A percentile compares a stretch with the other conserved stretches of the same genome.
Evolutionary conservation across 148 eudicot genomes (phyloP).

Genomic region (Silene uniflora): DNA sequence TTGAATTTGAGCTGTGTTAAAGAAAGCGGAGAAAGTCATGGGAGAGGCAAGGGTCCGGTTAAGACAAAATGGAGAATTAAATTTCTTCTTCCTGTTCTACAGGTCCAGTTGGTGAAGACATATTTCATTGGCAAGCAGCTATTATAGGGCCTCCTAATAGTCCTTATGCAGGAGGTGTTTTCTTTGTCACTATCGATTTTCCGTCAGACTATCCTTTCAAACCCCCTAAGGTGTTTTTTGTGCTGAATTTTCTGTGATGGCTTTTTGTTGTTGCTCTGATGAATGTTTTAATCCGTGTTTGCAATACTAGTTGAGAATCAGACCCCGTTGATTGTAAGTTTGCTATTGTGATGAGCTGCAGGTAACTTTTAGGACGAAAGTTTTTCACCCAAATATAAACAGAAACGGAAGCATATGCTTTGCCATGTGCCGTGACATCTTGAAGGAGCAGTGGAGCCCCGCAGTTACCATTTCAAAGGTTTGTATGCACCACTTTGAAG

Average conservation of each 20-base stretch:
- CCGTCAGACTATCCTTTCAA: conserved; percentile 68
- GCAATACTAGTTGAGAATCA: too few species aligned
- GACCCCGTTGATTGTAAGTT: neutral
- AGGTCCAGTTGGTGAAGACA: conserved; percentile 46
- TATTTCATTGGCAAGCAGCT: conserved; percentile 70
- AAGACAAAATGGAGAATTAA: too few species aligned
- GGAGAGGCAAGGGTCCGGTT: too few species aligned
- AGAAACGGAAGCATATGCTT: conserved; percentile 58
- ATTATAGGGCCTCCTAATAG: conserved; percentile 68
- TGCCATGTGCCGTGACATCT: conserved; percentile 55
- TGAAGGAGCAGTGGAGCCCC: conserved; percentile 59
- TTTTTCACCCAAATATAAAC: conserved; percentile 51
- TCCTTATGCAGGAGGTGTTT: conserved; percentile 71
- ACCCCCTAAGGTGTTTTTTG: conserved; percentile 55
- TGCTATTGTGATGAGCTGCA: conserved; percentile 1
- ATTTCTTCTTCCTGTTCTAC: neutral
- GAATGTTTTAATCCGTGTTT: too few species aligned
- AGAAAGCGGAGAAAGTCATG: too few species aligned
- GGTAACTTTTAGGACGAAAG: conserved; percentile 53
- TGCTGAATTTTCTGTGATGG: too few species aligned
- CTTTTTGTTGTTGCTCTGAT: neutral
- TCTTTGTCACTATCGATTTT: conserved; percentile 55
- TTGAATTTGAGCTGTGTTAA: too few species aligned
- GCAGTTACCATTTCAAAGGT: conserved; percentile 58
- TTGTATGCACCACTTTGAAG: neutral